phyloP scores from a whole-genome alignment of 129 eudicot genomes.

The Flaveria trinervia region DNA sequence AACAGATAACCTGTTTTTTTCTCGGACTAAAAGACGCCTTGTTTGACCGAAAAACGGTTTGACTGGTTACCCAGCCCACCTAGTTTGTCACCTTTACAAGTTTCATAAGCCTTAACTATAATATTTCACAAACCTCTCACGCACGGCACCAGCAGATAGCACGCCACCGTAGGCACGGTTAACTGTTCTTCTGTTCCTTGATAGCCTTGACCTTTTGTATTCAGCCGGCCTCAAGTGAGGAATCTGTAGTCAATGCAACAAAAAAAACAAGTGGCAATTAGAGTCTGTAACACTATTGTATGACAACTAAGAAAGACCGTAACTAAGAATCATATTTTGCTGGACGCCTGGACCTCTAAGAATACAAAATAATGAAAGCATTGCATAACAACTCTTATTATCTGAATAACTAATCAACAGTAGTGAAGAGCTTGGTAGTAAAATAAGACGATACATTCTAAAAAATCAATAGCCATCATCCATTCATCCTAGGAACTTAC shows the following conservation, averaged over 20 bases:
- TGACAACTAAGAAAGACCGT: background rate
- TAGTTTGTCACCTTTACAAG: background rate
- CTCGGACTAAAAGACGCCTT: background rate
- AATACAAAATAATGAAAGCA: background rate
- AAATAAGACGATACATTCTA: too few species aligned
- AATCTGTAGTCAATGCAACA: conserved; percentile 45
- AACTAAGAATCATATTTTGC: background rate
- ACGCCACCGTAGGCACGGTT: conserved; percentile 80
- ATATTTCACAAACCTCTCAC: conserved; percentile 54
- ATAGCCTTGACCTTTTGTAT: conserved; percentile 57
- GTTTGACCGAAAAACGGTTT: background rate
- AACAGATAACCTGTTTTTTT: too few species aligned
- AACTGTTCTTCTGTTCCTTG: conserved; percentile 74
- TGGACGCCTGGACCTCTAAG: background rate
- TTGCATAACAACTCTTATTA: too few species aligned
- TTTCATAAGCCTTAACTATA: background rate
- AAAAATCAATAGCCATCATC: background rate
- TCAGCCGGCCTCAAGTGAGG: conserved; percentile 76
- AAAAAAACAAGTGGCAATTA: background rate
- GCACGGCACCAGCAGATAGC: conserved; percentile 65
- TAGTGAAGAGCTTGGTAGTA: too few species aligned
- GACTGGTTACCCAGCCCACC: background rate
- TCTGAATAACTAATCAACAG: too few species aligned
- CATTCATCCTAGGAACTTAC: background rate
- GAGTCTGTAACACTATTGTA: background rate